Base-by-base conservation (phyloP, 1,139 yeast species). In the Suhomyces kunorum region DNA sequence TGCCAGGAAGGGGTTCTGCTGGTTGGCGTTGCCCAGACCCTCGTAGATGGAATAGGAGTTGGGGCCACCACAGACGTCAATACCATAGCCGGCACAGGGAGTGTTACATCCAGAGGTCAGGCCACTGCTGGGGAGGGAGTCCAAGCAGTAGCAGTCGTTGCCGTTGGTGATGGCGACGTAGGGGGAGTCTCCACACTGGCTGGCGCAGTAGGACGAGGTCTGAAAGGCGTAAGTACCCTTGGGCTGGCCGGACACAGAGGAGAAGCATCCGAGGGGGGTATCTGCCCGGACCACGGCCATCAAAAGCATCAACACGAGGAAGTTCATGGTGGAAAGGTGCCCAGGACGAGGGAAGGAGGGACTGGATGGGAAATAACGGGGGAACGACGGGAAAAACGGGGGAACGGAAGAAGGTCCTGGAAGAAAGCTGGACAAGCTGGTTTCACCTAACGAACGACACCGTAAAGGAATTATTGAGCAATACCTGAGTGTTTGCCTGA, bases 81-180 rank as follows among this genome's bases (percentile, higher is more conserved):
- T 2, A 11, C 69, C 72, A 51, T 65, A 83, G 8, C 86, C 88
- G 27, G 58, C 48, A 59, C 92, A 84, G 1, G 50, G 40, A 1
- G 54, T 53, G 46, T 60, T 51, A 63, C 92, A 84, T 22, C 66
- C 44, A n/a, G 53, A 38, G 29, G 38, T 20, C 19, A 41, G 28
- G 14, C 63, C 47, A 2, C 69, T 47, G 12, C 64, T 41, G n/a
- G 95, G 95, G 14, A 70, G 55, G 0, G 64, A 48, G 45, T 64
- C 55, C 45, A 90, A 86, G 61, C 96, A 87, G 55, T 69, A 78
- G 63, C 96, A 87, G 15, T 65, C 61, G 38, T 66, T 57, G 28
- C 88, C 90, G 29, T 72, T 55, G 13, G 65, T 62, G 32, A 83
- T 51, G 6, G 92, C 95, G 51, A 81, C 74, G 51, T 78, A 83